Evolutionary conservation across 139 green algal genomes (phyloP).

Genomic region (Picochlorum sp.): DNA sequence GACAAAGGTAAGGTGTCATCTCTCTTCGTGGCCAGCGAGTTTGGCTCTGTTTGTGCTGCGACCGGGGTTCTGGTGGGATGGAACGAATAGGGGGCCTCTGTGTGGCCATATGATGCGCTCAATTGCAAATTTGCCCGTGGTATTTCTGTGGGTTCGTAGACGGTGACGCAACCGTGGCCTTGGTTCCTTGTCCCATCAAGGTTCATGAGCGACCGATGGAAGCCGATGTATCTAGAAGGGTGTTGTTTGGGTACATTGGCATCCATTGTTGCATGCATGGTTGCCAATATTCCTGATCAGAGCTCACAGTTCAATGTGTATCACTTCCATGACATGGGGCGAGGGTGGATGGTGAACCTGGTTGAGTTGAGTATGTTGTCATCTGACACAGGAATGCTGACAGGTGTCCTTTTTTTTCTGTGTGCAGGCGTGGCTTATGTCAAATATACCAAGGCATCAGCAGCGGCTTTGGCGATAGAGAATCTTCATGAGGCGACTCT

Average conservation of each 20-base stretch:
- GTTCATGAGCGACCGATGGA: too few species aligned
- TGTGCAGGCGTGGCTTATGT: slow-evolving; percentile 72
- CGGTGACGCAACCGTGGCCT: too few species aligned
- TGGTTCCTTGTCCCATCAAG: too few species aligned
- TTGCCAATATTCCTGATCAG: not conserved
- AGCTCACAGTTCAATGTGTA: not conserved
- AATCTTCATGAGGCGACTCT: slow-evolving; percentile 70
- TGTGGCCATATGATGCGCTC: too few species aligned
- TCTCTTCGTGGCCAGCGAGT: too few species aligned
- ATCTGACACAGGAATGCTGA: not conserved
- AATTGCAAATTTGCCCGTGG: too few species aligned
- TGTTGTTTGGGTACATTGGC: too few species aligned
- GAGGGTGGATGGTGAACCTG: not conserved
- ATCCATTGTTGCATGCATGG: not conserved
- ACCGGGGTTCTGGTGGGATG: too few species aligned
- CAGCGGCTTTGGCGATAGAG: slow-evolving; percentile 73
- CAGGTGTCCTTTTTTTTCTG: not conserved
- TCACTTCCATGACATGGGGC: not conserved
- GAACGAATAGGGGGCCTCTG: too few species aligned
- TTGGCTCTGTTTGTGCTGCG: too few species aligned
- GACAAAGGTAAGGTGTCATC: slow-evolving; percentile 27
- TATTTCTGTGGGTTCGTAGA: too few species aligned
- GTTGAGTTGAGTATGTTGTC: slow-evolving; percentile 3
- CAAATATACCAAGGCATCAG: slow-evolving; percentile 72
- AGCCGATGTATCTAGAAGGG: too few species aligned